A percentile compares a stretch with the other conserved stretches of the same genome.
These are phyloP conservation scores for Penicillium canescens DNA, from an alignment of 495 filamentous ascomycete species.

Conservation along the genomic window DNA sequence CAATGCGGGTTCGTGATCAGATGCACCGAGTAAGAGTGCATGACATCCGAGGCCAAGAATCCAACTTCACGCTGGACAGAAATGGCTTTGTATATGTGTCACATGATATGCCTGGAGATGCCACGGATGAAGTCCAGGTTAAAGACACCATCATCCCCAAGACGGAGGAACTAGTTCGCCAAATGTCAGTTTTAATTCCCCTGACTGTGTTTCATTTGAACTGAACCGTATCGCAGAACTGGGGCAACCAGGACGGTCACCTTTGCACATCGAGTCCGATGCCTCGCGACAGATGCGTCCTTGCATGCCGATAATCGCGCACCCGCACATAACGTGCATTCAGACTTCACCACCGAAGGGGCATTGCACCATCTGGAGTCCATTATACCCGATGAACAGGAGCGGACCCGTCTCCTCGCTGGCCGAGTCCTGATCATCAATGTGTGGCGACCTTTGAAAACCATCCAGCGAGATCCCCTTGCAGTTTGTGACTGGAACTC, in stretches of 20 bases:
- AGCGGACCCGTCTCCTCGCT: conserved; percentile 52
- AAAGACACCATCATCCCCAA: conserved; percentile 10
- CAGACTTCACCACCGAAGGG: conserved; percentile 15
- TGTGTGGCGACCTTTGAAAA: conserved; percentile 64
- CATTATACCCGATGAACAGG: conserved; percentile 25
- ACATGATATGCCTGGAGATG: conserved; percentile 15
- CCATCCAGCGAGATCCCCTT: conserved; percentile 53
- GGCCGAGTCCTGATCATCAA: conserved; percentile 63
- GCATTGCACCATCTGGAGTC: conserved; percentile 12
- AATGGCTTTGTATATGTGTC: conserved; percentile 13
- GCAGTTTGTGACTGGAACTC: conserved; percentile 37
- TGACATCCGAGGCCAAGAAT: conserved; percentile 14
- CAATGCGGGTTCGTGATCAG: background rate
- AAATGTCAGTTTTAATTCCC: conserved; percentile 6
- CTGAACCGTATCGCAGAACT: conserved; percentile 8
- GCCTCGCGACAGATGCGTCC: conserved; percentile 9
- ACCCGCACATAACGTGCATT: conserved; percentile 24
- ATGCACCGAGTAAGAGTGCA: conserved; percentile 3
- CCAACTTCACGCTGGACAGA: conserved; percentile 3
- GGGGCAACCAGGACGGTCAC: conserved; percentile 9
- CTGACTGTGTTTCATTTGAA: background rate
- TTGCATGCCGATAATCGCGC: conserved; percentile 13
- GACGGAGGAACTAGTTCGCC: conserved; percentile 12
- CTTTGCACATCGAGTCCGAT: conserved; percentile 16
- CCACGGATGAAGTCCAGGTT: conserved; percentile 1